A percentile compares a stretch with the other conserved stretches of the same genome.
phyloP scores from a whole-genome alignment of 2,329 filamentous ascomycete genomes.

The Dactylellina parvicollis region DNA sequence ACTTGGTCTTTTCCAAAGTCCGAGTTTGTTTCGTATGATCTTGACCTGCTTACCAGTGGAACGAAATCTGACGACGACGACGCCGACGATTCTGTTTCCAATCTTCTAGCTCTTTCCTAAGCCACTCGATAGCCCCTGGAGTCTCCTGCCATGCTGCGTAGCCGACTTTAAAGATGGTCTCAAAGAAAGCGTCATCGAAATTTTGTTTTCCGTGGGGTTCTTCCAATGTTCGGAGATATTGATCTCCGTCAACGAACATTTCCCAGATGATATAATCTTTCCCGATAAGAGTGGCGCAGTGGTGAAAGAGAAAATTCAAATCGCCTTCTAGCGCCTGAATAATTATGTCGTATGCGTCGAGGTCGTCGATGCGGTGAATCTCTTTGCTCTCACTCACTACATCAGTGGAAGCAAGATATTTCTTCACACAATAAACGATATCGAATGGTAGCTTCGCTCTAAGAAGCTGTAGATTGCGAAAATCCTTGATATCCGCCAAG shows the following conservation, averaged over 20 bases:
- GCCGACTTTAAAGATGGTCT: no score
- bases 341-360: conserved; percentile 7
- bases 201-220: neutral
- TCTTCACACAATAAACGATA: conserved; percentile 10
- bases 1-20: no score
- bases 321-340: conserved; percentile 7
- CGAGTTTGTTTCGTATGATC: no score
- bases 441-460: conserved; percentile 8
- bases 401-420: neutral
- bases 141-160: conserved; percentile 34
- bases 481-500: conserved; percentile 2
- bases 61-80: no score
- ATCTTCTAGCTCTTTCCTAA: neutral
- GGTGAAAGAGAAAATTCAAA: conserved; percentile 8
- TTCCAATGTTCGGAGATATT: neutral
- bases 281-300: neutral
- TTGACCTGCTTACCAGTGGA: no score
- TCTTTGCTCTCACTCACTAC: neutral
- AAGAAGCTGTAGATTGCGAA: conserved; percentile 27
- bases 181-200: neutral
- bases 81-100: neutral
- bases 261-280: conserved; percentile 2
- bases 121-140: conserved; percentile 19
- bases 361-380: neutral
- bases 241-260: neutral